Base-by-base conservation (phyloP, 305 asterid genomes). In the Striga hermonthica region DNA sequence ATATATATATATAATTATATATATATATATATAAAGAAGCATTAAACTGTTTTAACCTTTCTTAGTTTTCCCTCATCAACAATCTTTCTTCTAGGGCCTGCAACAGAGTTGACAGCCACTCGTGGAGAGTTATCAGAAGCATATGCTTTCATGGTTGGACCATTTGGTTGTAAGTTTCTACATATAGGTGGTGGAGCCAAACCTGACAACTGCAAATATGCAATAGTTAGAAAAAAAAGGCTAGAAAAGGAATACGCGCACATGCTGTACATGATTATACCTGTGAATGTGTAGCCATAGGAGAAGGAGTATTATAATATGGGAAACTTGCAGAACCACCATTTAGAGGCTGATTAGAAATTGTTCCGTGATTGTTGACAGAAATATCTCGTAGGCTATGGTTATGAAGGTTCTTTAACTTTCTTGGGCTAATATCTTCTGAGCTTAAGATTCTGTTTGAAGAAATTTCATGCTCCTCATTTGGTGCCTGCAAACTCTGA, bases 21-120 rank as follows among this genome's bases (percentile, higher is more conserved):
- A n/a, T n/a, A n/a, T n/a, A n/a, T n/a, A n/a, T n/a, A n/a, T n/a
- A n/a, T n/a, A n/a, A 44, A 52, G 63, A 74, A 67, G 64, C 50
- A 58, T 44, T 44, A 38, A 65, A 62, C 68, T 64, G 31, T 76
- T 64, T 72, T 66, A 60, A 92, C 97, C 98, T 90, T 93, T 79
- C 98, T 86, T 36, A 93, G 48, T 67, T 93, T 93, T 58, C 97
- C 97, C 75, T 90, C 97, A 44, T 93, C 98, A 58, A 93, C 96
- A 79, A 92, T 75, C 80, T 93, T 93, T 76, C 97, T 90, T 79
- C 95, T 80, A 67, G 96, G 98, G 74, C 94, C 92, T 64, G 86
- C 83, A 57, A 81, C 66, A 62, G 95, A 73, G 82, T 84, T 84
- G 71, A 84, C 77, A n/a, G 79, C 45, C 68, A 74, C 77, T 67